Conservation (phyloP, 73 alveolate genomes). For the Halteria grandinella region DNA sequence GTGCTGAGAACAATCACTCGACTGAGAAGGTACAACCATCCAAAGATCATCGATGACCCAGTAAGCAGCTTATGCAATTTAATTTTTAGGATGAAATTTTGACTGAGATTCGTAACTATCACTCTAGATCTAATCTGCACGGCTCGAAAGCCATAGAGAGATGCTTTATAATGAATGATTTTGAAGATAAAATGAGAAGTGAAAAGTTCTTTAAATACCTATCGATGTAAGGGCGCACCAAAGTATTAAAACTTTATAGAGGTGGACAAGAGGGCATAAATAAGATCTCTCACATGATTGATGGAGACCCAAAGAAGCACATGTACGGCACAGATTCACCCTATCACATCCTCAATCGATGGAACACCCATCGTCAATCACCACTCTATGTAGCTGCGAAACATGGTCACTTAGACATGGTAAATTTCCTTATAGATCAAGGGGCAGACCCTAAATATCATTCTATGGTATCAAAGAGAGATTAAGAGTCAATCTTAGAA, state of each 20-base stretch:
- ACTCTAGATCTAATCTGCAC: not conserved
- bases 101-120: constrained; percentile 46
- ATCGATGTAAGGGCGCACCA: constrained; percentile 4
- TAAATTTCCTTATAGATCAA: constrained; percentile 22
- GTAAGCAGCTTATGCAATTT: not conserved
- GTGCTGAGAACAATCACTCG: constrained; percentile 37
- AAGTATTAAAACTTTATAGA: not conserved
- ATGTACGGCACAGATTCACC: constrained; percentile 13
- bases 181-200: constrained; percentile 22
- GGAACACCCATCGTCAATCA: constrained; percentile 22
- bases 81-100: constrained; percentile 42
- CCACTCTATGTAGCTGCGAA: constrained; percentile 42
- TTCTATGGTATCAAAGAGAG: constrained; percentile 27
- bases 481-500: constrained; percentile 31
- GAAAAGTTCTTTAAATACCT: constrained; percentile 43
- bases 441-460: constrained; percentile 50
- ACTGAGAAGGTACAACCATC: constrained; percentile 29
- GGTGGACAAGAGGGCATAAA: constrained; percentile 44
- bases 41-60: constrained; percentile 54
- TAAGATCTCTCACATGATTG: not conserved
- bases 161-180: not conserved
- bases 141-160: not conserved
- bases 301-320: constrained; percentile 44
- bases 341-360: constrained; percentile 24
- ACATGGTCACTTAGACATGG: constrained; percentile 47